A percentile compares a stretch with the other conserved stretches of the same genome.
Conservation (phyloP, 176 grass and related monocot species). For the Olyra latifolia region DNA sequence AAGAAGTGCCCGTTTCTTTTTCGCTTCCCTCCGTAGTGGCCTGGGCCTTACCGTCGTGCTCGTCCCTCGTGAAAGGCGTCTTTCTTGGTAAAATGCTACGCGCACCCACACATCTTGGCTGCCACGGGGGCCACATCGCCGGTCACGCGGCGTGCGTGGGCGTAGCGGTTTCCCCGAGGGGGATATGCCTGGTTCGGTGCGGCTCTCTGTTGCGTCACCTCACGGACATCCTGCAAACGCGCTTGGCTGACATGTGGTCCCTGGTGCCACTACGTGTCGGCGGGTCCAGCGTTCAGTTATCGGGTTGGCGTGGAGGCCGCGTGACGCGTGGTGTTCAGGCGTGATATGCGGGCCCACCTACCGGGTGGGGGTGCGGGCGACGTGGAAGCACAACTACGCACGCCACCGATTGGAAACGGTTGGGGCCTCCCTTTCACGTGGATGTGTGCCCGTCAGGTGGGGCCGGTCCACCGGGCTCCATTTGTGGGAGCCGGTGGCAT, state of each 20-base stretch:
- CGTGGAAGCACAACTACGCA: background rate
- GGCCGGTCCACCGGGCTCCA: background rate
- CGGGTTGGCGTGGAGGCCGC: background rate
- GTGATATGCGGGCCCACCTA: background rate
- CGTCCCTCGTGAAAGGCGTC: constrained; percentile 26
- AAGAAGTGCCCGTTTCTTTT: constrained; percentile 37
- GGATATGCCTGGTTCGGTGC: constrained; percentile 31
- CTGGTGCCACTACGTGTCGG: background rate
- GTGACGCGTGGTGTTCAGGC: background rate
- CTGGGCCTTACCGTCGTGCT: constrained; percentile 45
- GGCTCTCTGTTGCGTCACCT: background rate
- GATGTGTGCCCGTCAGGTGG: constrained; percentile 9
- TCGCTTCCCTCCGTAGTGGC: constrained; percentile 34
- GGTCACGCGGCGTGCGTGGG: accelerated
- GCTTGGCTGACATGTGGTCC: constrained; percentile 25
- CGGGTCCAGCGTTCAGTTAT: constrained; percentile 5
- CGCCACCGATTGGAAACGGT: constrained; percentile 4
- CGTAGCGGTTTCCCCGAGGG: background rate
- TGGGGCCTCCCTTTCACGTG: constrained; percentile 36
- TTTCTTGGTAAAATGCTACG: background rate
- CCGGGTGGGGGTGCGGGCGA: background rate
- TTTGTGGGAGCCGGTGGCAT: constrained; percentile 19
- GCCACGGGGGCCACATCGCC: accelerated
- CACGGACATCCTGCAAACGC: background rate
- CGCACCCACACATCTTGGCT: background rate